Evolutionary conservation across 345 rosid genomes (phyloP).

Genomic region (Microthlaspi erraticum): DNA sequence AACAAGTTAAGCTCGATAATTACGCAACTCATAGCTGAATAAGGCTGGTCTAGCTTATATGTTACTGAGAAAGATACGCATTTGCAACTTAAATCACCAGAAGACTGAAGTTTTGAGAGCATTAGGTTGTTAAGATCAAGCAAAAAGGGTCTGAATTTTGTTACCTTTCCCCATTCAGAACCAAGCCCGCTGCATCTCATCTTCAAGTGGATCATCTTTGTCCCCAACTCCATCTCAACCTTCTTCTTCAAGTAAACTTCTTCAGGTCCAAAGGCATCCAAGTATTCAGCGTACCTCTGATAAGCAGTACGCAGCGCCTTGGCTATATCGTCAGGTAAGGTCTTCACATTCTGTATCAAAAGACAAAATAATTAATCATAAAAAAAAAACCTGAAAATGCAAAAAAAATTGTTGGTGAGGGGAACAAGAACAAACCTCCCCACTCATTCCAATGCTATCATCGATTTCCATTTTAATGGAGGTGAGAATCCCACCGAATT

Average conservation of each 20-base stretch:
- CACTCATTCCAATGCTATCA: slow-evolving; percentile 81
- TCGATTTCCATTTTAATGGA: slow-evolving; percentile 87
- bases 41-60: slow-evolving; percentile 8
- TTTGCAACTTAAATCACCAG: slow-evolving; percentile 1
- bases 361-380: slow-evolving; percentile 6
- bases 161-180: slow-evolving; percentile 95
- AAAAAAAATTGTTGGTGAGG: not conserved
- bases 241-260: slow-evolving; percentile 82
- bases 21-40: too few species aligned
- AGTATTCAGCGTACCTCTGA: slow-evolving; percentile 66
- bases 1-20: too few species aligned
- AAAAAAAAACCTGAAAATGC: not conserved
- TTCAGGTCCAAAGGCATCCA: slow-evolving; percentile 77
- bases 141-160: slow-evolving; percentile 1
- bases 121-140: not conserved
- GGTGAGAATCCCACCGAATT: slow-evolving; percentile 71
- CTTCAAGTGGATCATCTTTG: slow-evolving; percentile 95
- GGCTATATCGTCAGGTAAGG: slow-evolving; percentile 57
- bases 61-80: slow-evolving; percentile 7
- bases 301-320: slow-evolving; percentile 61
- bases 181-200: slow-evolving; percentile 93
- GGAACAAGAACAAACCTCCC: slow-evolving; percentile 64
- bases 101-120: not conserved
- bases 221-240: slow-evolving; percentile 90
- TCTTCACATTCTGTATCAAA: slow-evolving; percentile 68